Evolutionary conservation across 768 basidiomycete species (phyloP).

Genomic region (Hemileccinum rubropunctum): DNA sequence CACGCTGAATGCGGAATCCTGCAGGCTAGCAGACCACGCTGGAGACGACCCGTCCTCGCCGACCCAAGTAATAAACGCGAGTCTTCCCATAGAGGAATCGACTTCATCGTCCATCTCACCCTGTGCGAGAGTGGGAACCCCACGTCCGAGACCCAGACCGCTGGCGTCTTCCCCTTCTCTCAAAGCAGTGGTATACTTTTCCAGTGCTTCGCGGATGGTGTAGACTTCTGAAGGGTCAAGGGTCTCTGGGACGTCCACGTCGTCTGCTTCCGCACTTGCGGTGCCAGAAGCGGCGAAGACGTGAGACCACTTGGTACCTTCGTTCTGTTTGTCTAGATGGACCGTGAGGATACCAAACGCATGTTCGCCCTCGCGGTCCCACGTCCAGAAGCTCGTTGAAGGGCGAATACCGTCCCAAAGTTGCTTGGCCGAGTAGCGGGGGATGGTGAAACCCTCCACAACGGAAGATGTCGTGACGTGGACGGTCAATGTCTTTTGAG

Average conservation of each 20-base stretch:
- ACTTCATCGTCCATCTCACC: constrained; percentile 94
- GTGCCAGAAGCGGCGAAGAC: constrained; percentile 64
- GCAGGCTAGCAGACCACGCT: constrained; percentile 38
- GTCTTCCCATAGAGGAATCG: constrained; percentile 69
- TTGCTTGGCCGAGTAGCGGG: constrained; percentile 56
- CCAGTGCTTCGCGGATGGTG: constrained; percentile 74
- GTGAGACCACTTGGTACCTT: constrained; percentile 82
- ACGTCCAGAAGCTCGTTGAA: constrained; percentile 89
- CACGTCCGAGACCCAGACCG: constrained; percentile 61
- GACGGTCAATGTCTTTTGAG: constrained; percentile 61
- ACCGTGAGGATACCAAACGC: constrained; percentile 71
- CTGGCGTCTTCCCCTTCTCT: constrained; percentile 55
- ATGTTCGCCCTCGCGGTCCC: constrained; percentile 73
- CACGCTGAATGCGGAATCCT: constrained; percentile 42
- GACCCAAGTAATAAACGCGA: constrained; percentile 67
- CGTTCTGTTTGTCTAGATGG: constrained; percentile 84
- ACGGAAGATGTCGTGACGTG: constrained; percentile 46
- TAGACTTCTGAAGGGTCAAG: constrained; percentile 82
- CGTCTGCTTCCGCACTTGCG: constrained; percentile 33
- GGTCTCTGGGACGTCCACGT: constrained; percentile 81
- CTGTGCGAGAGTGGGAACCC: constrained; percentile 76
- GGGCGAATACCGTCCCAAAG: constrained; percentile 82
- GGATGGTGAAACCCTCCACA: constrained; percentile 38
- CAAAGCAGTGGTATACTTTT: constrained; percentile 78
- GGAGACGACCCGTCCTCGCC: constrained; percentile 46